Evolutionary conservation across 2,329 filamentous ascomycete species (phyloP).

Genomic region (Colletotrichum ledebouriae): DNA sequence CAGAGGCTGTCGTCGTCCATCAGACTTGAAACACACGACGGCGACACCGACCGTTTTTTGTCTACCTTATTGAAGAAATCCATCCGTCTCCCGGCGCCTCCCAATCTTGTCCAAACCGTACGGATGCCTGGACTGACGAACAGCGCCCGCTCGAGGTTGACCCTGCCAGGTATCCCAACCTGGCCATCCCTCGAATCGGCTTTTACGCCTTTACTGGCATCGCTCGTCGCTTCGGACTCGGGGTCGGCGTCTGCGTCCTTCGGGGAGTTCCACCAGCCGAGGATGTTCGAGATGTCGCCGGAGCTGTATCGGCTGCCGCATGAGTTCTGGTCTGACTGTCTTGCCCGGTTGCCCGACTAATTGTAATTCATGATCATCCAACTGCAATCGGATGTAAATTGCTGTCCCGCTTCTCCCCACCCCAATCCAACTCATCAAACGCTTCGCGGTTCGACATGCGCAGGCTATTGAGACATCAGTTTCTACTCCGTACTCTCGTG

Average conservation of each 20-base stretch:
- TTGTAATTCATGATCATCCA: constrained; percentile 39
- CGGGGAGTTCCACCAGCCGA: constrained; percentile 45
- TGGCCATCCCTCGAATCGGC: constrained; percentile 41
- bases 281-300: constrained; percentile 41
- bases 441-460: constrained; percentile 69
- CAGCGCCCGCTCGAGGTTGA: constrained; percentile 39
- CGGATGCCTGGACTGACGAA: constrained; percentile 26
- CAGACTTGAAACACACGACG: constrained; percentile 12
- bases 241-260: constrained; percentile 36
- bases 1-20: neutral
- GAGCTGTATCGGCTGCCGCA: constrained; percentile 18
- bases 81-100: constrained; percentile 27
- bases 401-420: constrained; percentile 36
- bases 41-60: neutral
- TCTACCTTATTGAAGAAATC: constrained; percentile 25
- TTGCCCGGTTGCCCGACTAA: constrained; percentile 39
- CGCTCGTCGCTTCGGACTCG: constrained; percentile 32
- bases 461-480: constrained; percentile 57
- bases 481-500: neutral
- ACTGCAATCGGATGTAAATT: constrained; percentile 20
- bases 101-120: constrained; percentile 32
- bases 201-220: constrained; percentile 41
- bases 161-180: constrained; percentile 43
- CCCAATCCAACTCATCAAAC: constrained; percentile 52
- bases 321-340: constrained; percentile 17